Percentiles rank a stretch among this genome's conserved stretches.
These are phyloP conservation scores for Ulota crispa DNA, from an alignment of 225 moss, liverwort and hornwort species.

Conservation along the genomic window DNA sequence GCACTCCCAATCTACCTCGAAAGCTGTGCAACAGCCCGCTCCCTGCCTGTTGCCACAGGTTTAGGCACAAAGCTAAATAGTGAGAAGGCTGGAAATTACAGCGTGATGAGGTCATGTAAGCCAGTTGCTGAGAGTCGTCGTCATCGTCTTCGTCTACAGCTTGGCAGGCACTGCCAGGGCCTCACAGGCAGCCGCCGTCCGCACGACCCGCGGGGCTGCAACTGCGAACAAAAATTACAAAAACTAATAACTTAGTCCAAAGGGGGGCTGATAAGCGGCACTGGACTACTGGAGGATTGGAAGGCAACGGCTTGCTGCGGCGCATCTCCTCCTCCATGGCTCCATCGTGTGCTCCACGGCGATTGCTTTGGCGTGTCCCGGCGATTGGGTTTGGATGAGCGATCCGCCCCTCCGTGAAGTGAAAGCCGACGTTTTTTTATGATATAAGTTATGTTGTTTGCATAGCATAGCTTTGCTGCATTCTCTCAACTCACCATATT, in stretches of 20 bases:
- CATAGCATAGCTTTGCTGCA: no score
- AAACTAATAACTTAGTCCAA: background rate
- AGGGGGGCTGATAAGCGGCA: background rate
- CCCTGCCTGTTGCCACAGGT: conserved; percentile 1
- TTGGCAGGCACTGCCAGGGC: background rate
- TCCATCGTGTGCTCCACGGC: background rate
- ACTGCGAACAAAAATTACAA: background rate
- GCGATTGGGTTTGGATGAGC: background rate
- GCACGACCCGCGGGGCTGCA: conserved; percentile 3
- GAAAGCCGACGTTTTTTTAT: no score
- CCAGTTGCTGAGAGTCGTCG: no score
- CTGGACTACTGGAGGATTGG: conserved; percentile 6
- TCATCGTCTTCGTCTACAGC: background rate
- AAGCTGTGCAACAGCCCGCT: conserved; percentile 21
- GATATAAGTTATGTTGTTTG: no score
- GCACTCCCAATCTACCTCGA: conserved; percentile 37
- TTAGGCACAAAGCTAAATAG: background rate
- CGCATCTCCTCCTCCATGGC: no score
- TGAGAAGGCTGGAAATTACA: background rate
- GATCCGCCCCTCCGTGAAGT: no score
- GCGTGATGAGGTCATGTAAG: background rate
- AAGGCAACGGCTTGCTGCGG: background rate
- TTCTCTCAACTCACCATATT: no score
- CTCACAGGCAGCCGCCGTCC: conserved; percentile 9
- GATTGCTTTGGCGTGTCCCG: background rate